Evolutionary conservation across 2,329 filamentous ascomycete species (phyloP).

Genomic region (Verticillium albo-atrum): DNA sequence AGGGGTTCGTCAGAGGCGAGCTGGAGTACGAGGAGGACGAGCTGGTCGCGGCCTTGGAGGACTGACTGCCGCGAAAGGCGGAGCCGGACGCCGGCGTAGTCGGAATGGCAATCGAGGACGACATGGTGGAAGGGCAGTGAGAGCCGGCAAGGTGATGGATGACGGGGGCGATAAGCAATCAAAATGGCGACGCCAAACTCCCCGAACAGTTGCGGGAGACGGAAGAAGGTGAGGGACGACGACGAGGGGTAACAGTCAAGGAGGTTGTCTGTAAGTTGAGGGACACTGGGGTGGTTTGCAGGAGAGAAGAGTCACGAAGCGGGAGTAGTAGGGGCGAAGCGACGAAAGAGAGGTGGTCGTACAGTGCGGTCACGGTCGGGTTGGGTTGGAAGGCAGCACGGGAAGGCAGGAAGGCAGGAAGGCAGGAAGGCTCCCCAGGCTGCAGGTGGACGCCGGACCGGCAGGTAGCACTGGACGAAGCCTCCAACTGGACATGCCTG

Average conservation of each 20-base stretch:
- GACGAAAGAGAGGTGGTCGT: conserved; percentile 1
- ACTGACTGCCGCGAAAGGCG: conserved; percentile 23
- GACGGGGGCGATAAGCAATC: background rate
- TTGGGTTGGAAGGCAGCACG: background rate
- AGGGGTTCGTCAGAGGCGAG: conserved; percentile 45
- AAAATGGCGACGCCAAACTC: background rate
- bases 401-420: background rate
- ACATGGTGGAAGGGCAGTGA: conserved; percentile 38
- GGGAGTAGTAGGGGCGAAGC: background rate
- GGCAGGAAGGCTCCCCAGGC: background rate
- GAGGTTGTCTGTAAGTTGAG: background rate
- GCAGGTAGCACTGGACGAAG: background rate
- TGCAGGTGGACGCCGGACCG: background rate
- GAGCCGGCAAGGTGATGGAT: background rate
- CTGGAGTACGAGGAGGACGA: conserved; percentile 54
- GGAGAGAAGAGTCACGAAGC: background rate
- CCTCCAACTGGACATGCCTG: background rate
- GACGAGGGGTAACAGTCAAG: background rate
- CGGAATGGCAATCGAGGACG: conserved; percentile 68
- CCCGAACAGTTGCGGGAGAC: background rate
- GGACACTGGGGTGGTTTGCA: background rate
- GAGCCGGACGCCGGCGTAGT: conserved; percentile 29
- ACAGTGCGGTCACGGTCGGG: conserved; percentile 1
- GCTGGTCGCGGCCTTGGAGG: conserved; percentile 40
- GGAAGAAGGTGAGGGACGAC: background rate